A percentile compares a stretch with the other conserved stretches of the same genome.
These are phyloP conservation scores for Beauveria varroae DNA, from an alignment of 2,329 filamentous ascomycete species.

Conservation along the genomic window DNA sequence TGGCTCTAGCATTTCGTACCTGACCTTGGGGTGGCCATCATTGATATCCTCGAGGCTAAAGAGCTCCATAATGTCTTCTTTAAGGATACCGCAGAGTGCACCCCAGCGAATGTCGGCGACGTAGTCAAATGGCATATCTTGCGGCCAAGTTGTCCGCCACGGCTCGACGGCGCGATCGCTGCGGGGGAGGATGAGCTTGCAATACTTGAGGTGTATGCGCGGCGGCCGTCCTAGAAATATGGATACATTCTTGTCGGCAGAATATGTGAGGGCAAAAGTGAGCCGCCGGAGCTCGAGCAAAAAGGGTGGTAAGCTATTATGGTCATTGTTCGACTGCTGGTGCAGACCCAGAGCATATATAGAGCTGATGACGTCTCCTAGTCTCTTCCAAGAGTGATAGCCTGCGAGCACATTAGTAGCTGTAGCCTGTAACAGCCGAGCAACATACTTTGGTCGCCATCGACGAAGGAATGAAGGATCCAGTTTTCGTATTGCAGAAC, in stretches of 20 bases:
- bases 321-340: constrained; percentile 21
- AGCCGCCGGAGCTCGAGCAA: constrained; percentile 31
- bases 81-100: constrained; percentile 6
- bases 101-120: constrained; percentile 11
- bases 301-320: constrained; percentile 26
- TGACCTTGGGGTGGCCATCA: constrained; percentile 5
- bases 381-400: constrained; percentile 37
- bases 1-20: background rate
- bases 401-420: constrained; percentile 21
- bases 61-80: constrained; percentile 12
- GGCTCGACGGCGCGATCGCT: background rate
- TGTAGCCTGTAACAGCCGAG: background rate
- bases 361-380: constrained; percentile 38
- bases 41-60: background rate
- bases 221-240: constrained; percentile 44
- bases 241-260: constrained; percentile 38
- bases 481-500: constrained; percentile 39
- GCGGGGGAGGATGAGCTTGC: constrained; percentile 23
- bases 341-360: constrained; percentile 41
- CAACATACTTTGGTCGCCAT: constrained; percentile 36
- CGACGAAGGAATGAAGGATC: constrained; percentile 34
- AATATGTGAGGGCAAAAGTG: constrained; percentile 35
- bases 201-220: constrained; percentile 35
- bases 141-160: constrained; percentile 3
- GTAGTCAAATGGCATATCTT: constrained; percentile 11